Evolutionary conservation across 495 filamentous ascomycete species (phyloP).

Genomic region (Annulohypoxylon nitens): DNA sequence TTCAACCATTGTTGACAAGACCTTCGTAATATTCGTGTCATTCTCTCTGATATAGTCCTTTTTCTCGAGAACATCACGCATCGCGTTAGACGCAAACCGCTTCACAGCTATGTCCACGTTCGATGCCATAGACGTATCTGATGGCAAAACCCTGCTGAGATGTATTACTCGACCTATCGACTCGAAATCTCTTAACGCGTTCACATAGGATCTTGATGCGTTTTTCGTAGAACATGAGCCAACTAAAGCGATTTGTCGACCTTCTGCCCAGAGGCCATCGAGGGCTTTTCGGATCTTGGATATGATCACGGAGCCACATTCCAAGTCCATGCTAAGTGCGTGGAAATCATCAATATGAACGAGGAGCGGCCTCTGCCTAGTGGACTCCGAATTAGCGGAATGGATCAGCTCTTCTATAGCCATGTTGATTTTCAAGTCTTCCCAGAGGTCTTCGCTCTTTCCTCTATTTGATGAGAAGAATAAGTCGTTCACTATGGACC

Average conservation of each 20-base stretch:
- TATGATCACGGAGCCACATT: slow-evolving; percentile 72
- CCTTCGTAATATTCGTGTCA: slow-evolving; percentile 55
- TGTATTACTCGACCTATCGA: slow-evolving; percentile 36
- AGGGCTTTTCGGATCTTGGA: slow-evolving; percentile 76
- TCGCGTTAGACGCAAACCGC: neutral
- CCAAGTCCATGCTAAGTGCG: slow-evolving; percentile 73
- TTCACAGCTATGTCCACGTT: neutral
- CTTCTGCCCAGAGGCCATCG: slow-evolving; percentile 73
- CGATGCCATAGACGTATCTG: neutral
- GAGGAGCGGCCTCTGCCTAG: slow-evolving; percentile 62
- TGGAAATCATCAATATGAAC: slow-evolving; percentile 85
- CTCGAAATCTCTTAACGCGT: slow-evolving; percentile 50
- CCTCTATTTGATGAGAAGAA: slow-evolving; percentile 35
- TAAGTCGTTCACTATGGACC: slow-evolving; percentile 47
- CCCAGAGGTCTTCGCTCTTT: slow-evolving; percentile 56
- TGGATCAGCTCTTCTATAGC: slow-evolving; percentile 57
- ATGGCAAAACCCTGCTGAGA: slow-evolving; percentile 1
- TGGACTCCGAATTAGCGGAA: slow-evolving; percentile 48
- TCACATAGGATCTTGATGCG: slow-evolving; percentile 50
- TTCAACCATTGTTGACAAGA: slow-evolving; percentile 51
- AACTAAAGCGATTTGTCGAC: slow-evolving; percentile 79
- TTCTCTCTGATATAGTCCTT: slow-evolving; percentile 56
- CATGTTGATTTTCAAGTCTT: slow-evolving; percentile 58
- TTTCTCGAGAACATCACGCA: slow-evolving; percentile 34
- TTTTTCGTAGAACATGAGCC: slow-evolving; percentile 67